Evolutionary conservation across 208 protist species (phyloP).

Genomic region (Crithidia bombi): DNA sequence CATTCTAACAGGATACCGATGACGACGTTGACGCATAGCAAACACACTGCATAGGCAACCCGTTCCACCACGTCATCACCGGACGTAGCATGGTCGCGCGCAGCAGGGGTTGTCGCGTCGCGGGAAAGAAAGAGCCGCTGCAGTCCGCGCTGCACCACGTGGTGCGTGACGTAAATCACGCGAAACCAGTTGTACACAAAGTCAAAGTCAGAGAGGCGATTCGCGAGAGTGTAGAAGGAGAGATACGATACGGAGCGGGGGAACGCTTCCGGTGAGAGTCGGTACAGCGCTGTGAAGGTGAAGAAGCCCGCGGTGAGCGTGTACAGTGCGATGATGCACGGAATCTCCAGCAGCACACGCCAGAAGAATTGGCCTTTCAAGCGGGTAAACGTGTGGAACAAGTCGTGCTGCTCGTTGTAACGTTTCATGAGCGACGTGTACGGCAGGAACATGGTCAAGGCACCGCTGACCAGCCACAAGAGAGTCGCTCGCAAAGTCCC

Average conservation of each 20-base stretch:
- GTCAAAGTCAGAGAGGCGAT: constrained; percentile 8
- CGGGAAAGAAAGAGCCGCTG: constrained; percentile 13
- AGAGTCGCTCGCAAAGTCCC: constrained; percentile 13
- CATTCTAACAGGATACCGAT: constrained; percentile 22
- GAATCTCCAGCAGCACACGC: constrained; percentile 19
- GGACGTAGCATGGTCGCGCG: not conserved
- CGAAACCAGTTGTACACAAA: constrained; percentile 21
- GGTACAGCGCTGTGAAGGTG: constrained; percentile 16
- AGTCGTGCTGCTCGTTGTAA: constrained; percentile 12
- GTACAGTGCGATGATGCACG: constrained; percentile 21
- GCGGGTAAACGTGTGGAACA: constrained; percentile 17
- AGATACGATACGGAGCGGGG: constrained; percentile 26
- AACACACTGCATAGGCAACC: constrained; percentile 14
- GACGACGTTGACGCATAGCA: constrained; percentile 23
- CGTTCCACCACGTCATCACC: constrained; percentile 11
- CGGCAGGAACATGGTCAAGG: constrained; percentile 15
- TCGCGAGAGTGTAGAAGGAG: constrained; percentile 13
- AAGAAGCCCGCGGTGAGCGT: constrained; percentile 17
- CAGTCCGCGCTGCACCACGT: not conserved
- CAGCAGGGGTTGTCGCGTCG: not conserved
- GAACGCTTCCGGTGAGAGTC: constrained; percentile 14
- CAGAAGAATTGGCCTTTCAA: constrained; percentile 12
- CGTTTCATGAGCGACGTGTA: constrained; percentile 8
- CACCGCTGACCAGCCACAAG: constrained; percentile 23
- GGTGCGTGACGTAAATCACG: constrained; percentile 13